Evolutionary conservation across 2,329 filamentous ascomycete genomes (phyloP).

Genomic region (Thelonectria olida): DNA sequence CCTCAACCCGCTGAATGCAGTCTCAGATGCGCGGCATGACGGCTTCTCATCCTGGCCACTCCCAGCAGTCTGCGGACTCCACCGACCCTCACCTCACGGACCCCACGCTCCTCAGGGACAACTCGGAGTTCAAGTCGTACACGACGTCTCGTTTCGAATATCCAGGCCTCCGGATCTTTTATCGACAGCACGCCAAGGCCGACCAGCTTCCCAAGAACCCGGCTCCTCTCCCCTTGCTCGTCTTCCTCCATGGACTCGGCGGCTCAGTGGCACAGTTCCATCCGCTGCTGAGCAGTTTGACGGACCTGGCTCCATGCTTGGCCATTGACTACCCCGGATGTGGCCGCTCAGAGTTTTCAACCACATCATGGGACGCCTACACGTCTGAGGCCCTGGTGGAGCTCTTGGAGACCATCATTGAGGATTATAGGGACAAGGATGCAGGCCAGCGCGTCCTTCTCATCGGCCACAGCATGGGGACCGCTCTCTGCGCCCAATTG

Average conservation of each 20-base stretch:
- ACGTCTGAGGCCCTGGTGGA: conserved; percentile 78
- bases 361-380: conserved; percentile 80
- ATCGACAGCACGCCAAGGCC: conserved; percentile 82
- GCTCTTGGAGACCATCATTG: conserved; percentile 78
- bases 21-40: conserved; percentile 34
- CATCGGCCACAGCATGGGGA: conserved; percentile 91
- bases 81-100: conserved; percentile 66
- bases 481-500: conserved; percentile 77
- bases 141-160: conserved; percentile 78
- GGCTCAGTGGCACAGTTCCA: conserved; percentile 91
- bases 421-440: conserved; percentile 73
- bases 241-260: conserved; percentile 94
- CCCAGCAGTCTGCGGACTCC: conserved; percentile 36
- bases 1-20: conserved; percentile 7
- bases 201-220: conserved; percentile 80
- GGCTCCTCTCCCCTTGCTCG: conserved; percentile 80
- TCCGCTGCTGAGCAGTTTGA: conserved; percentile 80
- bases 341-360: conserved; percentile 79
- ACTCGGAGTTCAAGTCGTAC: conserved; percentile 77
- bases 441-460: conserved; percentile 77
- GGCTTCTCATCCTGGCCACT: conserved; percentile 27
- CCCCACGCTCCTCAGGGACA: conserved; percentile 80
- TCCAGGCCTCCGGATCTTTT: conserved; percentile 82
- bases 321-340: conserved; percentile 93
- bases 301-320: conserved; percentile 81